Base-by-base conservation (phyloP, 1,139 yeast species). In the Debaryomyces coudertii region DNA sequence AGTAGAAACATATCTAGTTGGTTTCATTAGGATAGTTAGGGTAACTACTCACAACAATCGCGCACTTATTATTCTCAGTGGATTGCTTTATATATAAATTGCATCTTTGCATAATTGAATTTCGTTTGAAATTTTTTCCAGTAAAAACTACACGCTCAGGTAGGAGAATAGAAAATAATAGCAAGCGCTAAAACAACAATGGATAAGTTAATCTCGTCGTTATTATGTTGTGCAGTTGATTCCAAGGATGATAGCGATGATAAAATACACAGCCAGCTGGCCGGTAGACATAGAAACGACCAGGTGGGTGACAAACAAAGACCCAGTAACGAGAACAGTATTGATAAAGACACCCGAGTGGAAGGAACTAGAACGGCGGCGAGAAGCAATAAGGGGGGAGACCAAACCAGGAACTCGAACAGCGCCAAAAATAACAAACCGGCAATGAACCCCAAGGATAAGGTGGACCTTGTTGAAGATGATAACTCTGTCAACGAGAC, bases 401-500 rank as follows among this genome's bases (percentile, higher is more conserved):
- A 4, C n/a, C n/a, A n/a, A n/a, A n/a, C n/a, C n/a, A n/a, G n/a
- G n/a, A n/a, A n/a, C n/a, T n/a, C n/a, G n/a, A n/a, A n/a, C n/a
- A n/a, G n/a, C n/a, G n/a, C n/a, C n/a, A n/a, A n/a, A n/a, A 29
- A 15, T n/a, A 29, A 15, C 18, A 29, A 29, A 14, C 46, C 46
- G 11, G 45, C 48, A 23, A 33, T 42, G 12, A 38, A n/a, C 28
- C 11, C 30, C 7, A 50, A 54, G 44, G 52, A 54, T 12, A 68
- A 66, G 43, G 62, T 61, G 43, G 71, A 68, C 27, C 53, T 66
- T 44, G 50, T 66, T 38, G 77, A 71, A 43, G 77, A 71, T 35
- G 79, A 73, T 42, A 66, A 71, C 47, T 70, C 76, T 7, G 61
- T 69, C 34, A 69, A 73, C 50, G 79, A 74, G 51, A 69, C 77